A percentile compares a stretch with the other conserved stretches of the same genome.
These are phyloP conservation scores for Kipferlia bialata DNA, from an alignment of 78 protist species.

Conservation along the genomic window DNA sequence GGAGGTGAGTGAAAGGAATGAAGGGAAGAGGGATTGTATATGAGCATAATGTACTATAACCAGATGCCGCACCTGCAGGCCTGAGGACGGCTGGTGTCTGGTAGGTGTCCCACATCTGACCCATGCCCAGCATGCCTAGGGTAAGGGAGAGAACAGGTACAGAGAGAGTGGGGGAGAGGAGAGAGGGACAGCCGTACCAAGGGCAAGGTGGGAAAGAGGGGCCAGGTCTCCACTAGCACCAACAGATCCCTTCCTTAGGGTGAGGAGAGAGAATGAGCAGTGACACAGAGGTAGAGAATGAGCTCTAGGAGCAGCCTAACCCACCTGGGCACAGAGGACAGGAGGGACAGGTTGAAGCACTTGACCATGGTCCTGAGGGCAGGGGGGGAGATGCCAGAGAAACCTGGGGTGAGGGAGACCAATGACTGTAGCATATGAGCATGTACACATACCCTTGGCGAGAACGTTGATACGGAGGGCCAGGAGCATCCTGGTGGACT, in stretches of 20 bases:
- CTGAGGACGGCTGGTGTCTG: too few species aligned
- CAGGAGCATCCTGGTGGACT: conserved; percentile 42
- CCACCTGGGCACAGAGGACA: conserved; percentile 58
- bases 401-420: not conserved
- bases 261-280: not conserved
- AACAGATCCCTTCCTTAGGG: conserved; percentile 57
- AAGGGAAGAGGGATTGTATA: too few species aligned
- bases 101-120: conserved; percentile 45
- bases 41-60: too few species aligned
- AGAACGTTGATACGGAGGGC: conserved; percentile 63
- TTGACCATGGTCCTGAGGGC: conserved; percentile 33
- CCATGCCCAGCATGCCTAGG: conserved; percentile 44
- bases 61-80: too few species aligned
- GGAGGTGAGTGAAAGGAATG: too few species aligned
- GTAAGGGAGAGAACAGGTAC: conserved; percentile 76
- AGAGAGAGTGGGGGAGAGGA: not conserved
- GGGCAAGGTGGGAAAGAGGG: conserved; percentile 73
- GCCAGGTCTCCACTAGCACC: conserved; percentile 84
- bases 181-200: conserved; percentile 26
- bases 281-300: not conserved
- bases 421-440: conserved; percentile 15
- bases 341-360: conserved; percentile 43
- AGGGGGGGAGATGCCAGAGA: conserved; percentile 29
- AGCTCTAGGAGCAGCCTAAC: too few species aligned
- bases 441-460: conserved; percentile 55